Base-by-base conservation (phyloP, 2,329 filamentous ascomycete genomes). In the Xylaria sp. region DNA sequence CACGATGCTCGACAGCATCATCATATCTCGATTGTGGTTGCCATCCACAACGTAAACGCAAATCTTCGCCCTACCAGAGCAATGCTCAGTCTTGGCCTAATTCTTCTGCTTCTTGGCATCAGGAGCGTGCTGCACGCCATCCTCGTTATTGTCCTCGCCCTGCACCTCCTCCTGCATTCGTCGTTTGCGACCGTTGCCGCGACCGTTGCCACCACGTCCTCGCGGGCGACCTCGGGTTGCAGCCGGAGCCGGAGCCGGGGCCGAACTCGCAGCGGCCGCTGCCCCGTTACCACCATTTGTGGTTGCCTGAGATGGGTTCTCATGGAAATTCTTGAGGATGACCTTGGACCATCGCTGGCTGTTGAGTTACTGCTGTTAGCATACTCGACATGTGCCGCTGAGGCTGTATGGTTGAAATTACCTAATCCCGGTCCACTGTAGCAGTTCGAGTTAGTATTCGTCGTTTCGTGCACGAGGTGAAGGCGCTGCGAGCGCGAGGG, bases 261-360 rank as follows among this genome's bases (percentile, higher is more conserved):
- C 9, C 33, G 7, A 2, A 14, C 14, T 14, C 12, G 49, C 33
- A 40, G 21, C 25, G 3, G 21, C 17, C 12, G 53, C 19, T n/a
- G 37, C 15, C 4, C 14, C 3, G 15, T 31, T 33, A 9, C n/a
- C 21, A 1, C 21, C 51, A 8, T 46, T 28, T 1, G 11, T 14
- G n/a, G 53, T 14, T 0, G 33, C 53, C 7, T 47, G 42, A 3
- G 53, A 28, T 19, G 60, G 37, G 0, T 47, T 21, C 21, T 11
- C 8, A 6, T 28, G 45, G 15, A 47, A 47, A 23, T 64, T 6
- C 0, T 15, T 35, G 31, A 43, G 14, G 37, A 54, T 51, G 7
- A 21, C 8, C 21, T 64, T 68, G n/a, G 40, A 25, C 64, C 64
- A 67, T 25, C 54, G 38, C 45, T 62, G 59, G 25, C 62, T 65